Evolutionary conservation across 2,329 filamentous ascomycete genomes (phyloP), one percentile per base, ranked within the genome.

Genomic region (Fusarium sp.): DNA sequence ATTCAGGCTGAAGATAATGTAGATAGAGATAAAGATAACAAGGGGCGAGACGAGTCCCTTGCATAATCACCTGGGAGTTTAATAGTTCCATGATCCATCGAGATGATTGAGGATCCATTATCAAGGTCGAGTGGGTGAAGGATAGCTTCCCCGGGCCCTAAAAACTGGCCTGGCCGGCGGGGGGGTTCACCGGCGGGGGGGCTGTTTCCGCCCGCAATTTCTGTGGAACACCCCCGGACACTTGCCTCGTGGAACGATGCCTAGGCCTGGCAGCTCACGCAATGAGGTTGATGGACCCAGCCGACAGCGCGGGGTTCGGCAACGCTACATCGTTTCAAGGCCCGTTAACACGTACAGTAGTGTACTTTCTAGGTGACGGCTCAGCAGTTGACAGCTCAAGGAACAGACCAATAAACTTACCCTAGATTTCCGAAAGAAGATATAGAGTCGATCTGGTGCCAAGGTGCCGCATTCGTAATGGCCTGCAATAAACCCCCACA

Each of bases 271-370:
- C n/a, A 17, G 65, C 68, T 60, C 48, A 55, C 32, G 38, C 38
- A 55, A 42, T 48, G 55, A 30, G 30, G 30, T 30, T 11, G 60
- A 46, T 50, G 56, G 27, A 33, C 30, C 49, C 60, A 41, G 44
- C 52, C 38, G 38, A 55, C 67, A 74, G 62, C 74, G 74, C 75
- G 74, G 74, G 74, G 73, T 76, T 70, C 62, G 53, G 61, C 55
- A 60, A 64, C 73, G 60, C 73, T 71, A 74, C 58, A 55, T 67
- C 58, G 52, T 46, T 32, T 54, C 69, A 71, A 67, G 32, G 40
- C 35, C 67, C 45, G 57, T 64, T 71, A 56, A 56, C 41, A 46
- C 18, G 9, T 56, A 70, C 66, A 67, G 61, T 73, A 73, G 61
- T 64, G 54, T 49, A 60, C 30, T 49, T 50, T 38, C 30, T 20